Percentiles rank a stretch among this genome's conserved stretches.
phyloP scores from a whole-genome alignment of 352 stramenopile species.

The Pythium dissimile region DNA sequence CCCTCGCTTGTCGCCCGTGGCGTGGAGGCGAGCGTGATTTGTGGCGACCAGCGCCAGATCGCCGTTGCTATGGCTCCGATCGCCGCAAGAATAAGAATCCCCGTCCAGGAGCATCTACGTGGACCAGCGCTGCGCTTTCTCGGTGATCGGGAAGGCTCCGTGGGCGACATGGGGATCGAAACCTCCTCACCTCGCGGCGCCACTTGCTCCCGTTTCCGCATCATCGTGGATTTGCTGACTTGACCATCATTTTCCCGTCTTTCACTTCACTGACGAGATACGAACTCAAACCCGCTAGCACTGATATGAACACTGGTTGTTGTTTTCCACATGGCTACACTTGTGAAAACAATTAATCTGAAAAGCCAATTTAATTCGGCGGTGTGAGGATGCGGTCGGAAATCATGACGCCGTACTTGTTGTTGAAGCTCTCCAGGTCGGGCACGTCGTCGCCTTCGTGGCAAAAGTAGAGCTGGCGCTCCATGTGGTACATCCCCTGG shows the following conservation, averaged over 20 bases:
- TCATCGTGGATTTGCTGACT: too few relatives aligned
- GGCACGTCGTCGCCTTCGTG: conserved; percentile 15
- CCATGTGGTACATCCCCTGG: conserved; percentile 71
- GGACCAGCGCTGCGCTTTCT: background rate
- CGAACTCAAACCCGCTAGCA: too few relatives aligned
- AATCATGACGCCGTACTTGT: background rate
- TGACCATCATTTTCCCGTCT: background rate
- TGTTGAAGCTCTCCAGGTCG: background rate
- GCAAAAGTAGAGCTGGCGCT: conserved; percentile 67
- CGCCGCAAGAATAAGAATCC: background rate
- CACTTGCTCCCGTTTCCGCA: background rate
- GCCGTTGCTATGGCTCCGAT: background rate
- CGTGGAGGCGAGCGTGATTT: background rate
- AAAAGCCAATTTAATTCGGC: background rate
- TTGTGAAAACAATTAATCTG: background rate
- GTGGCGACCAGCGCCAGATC: background rate
- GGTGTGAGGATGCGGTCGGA: background rate
- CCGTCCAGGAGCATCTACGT: background rate
- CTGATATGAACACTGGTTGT: background rate
- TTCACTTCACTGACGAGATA: too few relatives aligned
- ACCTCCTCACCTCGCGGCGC: background rate
- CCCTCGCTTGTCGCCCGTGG: background rate
- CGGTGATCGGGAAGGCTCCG: background rate
- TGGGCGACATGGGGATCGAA: background rate
- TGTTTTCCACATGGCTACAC: background rate